Percentiles rank a stretch among this genome's conserved stretches.
Evolutionary conservation across 2,329 filamentous ascomycete species (phyloP).

Genomic region (Fusarium luffae): DNA sequence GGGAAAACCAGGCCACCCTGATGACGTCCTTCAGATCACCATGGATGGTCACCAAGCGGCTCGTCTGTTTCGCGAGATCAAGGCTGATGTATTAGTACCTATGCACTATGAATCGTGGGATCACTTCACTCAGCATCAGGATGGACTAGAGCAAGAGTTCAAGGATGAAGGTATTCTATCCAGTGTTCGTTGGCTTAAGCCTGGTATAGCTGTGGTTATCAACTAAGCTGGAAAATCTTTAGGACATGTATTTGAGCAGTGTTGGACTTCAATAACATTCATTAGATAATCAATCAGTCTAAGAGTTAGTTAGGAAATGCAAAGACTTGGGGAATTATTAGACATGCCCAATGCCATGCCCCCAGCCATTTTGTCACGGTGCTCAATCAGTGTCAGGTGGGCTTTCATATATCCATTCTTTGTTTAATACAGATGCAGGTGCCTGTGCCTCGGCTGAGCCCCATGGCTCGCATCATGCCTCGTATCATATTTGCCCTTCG

Average conservation of each 20-base stretch:
- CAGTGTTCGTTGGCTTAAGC: neutral
- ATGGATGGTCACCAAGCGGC: constrained; percentile 11
- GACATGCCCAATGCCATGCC: neutral
- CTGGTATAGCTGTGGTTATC: neutral
- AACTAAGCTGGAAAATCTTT: neutral
- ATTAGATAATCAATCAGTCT: too few relatives aligned
- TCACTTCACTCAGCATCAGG: constrained; percentile 1
- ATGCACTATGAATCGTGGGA: constrained; percentile 24
- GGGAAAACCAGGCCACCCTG: neutral
- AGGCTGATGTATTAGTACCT: constrained; percentile 4
- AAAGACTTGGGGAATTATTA: neutral
- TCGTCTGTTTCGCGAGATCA: constrained; percentile 1
- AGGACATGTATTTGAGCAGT: neutral
- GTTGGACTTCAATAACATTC: too few relatives aligned
- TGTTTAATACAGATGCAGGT: too few relatives aligned
- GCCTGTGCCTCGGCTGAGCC: too few relatives aligned
- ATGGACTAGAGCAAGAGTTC: neutral
- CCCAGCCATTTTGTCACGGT: too few relatives aligned
- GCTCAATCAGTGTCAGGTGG: too few relatives aligned
- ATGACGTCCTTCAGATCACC: neutral
- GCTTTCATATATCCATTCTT: too few relatives aligned
- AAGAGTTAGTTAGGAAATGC: rapidly evolving
- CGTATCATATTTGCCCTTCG: too few relatives aligned
- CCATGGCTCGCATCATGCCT: too few relatives aligned
- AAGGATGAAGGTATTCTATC: neutral